phyloP scores from a whole-genome alignment of 345 rosid genomes.

The Psidium friedrichsthalianum region DNA sequence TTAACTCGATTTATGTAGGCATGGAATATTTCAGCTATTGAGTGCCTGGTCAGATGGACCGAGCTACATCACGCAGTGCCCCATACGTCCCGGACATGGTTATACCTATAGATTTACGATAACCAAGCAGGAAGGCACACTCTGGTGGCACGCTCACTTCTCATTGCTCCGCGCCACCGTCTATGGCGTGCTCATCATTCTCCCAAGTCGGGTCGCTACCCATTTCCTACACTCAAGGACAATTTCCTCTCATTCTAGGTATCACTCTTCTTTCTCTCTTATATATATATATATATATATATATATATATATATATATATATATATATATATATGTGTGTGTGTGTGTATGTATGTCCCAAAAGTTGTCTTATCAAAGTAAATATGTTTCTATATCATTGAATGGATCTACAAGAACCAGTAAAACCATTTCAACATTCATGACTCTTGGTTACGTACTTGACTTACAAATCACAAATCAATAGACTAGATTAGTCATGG shows the following conservation, averaged over 20 bases:
- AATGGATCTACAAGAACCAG: background rate
- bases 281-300: background rate
- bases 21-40: slow-evolving; percentile 52
- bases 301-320: background rate
- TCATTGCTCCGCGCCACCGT: slow-evolving; percentile 68
- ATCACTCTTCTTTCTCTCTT: background rate
- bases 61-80: slow-evolving; percentile 68
- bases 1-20: slow-evolving; percentile 25
- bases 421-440: background rate
- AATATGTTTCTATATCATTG: background rate
- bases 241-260: slow-evolving; percentile 67
- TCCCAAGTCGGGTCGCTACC: slow-evolving; percentile 45
- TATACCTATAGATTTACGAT: slow-evolving; percentile 54
- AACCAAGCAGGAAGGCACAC: slow-evolving; percentile 60
- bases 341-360: too few relatives aligned
- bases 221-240: slow-evolving; percentile 53
- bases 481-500: background rate
- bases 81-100: slow-evolving; percentile 46
- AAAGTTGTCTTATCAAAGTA: background rate
- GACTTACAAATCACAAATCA: background rate
- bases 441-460: background rate
- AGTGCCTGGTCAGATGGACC: slow-evolving; percentile 90
- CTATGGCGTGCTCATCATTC: slow-evolving; percentile 64
- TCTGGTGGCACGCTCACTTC: slow-evolving; percentile 89
- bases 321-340: too few relatives aligned